Evolutionary conservation across 306 rosid species (phyloP), one percentile per base, ranked within the genome.

Genomic region (Acacia confusa): DNA sequence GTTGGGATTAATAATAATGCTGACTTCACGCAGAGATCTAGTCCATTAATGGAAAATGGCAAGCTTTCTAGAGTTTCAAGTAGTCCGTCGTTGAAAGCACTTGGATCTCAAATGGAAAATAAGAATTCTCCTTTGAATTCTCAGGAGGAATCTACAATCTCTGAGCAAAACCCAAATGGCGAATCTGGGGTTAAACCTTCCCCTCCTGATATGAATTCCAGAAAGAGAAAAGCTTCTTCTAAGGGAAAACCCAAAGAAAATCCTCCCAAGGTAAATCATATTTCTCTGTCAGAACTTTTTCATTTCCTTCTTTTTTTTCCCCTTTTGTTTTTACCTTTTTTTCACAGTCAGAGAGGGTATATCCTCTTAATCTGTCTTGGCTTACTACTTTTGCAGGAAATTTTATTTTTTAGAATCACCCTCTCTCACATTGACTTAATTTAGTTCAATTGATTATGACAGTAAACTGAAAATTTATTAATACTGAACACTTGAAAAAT

Each of bases 181-280:
- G 92, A 88, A 63, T 60, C 60, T 25, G 86, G 78, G 44, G 10
- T 70, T 24, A 90, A 81, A 75, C 70, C 79, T 71, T 79, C 87
- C 20, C 74, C 53, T 53, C 74, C 60, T 65, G 92, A 87, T 61
- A 32, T 79, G 45, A 95, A 82, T 87, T 85, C 89, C 38, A 85
- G 91, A 79, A 95, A 95, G 79, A 92, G 99, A 81, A 95, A 95
- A 84, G 83, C 88, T 78, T 85, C 83, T 80, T 69, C 90, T 53
- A 93, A 85, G 72, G 90, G 86, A 66, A 95, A 90, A 52, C 2
- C 60, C 9, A 52, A 52, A 88, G 97, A 93, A 38, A 72, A 32
- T 76, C 63, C 90, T 41, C 36, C 82, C 15, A 89, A 79, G 97
- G 97, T 89, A 88, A 47, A 40, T 66, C 17, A 15, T n/a, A 15